Conservation (phyloP, 225 moss, liverwort and hornwort species). For the Antitrichia curtipendula region DNA sequence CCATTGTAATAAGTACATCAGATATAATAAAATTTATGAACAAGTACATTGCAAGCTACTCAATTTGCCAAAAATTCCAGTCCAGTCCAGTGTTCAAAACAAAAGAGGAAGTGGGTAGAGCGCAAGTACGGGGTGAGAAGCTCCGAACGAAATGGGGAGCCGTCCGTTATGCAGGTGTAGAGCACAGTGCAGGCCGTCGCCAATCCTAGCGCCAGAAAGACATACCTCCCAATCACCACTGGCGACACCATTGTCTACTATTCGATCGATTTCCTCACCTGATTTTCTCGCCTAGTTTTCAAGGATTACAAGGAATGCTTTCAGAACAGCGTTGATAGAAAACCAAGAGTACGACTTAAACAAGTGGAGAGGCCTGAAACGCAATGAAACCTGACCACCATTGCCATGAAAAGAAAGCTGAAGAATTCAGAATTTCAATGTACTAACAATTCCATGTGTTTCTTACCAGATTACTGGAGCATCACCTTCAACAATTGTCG, state of each 20-base stretch:
- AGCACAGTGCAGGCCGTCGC: constrained; percentile 44
- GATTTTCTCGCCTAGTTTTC: background rate
- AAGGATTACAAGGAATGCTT: no score
- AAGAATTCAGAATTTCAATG: background rate
- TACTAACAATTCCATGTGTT: background rate
- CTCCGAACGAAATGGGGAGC: constrained; percentile 75
- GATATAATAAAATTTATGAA: background rate
- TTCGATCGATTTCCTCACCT: background rate
- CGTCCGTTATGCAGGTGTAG: constrained; percentile 74
- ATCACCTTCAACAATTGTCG: background rate
- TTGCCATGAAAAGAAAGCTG: background rate
- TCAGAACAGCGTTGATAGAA: background rate
- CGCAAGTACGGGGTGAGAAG: constrained; percentile 54
- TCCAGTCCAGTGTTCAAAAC: background rate
- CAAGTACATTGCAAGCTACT: background rate
- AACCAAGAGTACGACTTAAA: background rate
- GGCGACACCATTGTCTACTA: constrained; percentile 24
- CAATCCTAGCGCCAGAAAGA: constrained; percentile 53
- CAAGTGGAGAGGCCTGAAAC: background rate
- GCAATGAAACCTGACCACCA: background rate
- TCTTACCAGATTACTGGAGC: background rate
- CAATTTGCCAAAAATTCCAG: background rate
- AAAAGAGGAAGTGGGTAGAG: background rate
- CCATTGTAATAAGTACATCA: background rate
- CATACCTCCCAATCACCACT: constrained; percentile 64